Evolutionary conservation across 1,284 basidiomycete genomes (phyloP).

Genomic region (Puccinia hordei): DNA sequence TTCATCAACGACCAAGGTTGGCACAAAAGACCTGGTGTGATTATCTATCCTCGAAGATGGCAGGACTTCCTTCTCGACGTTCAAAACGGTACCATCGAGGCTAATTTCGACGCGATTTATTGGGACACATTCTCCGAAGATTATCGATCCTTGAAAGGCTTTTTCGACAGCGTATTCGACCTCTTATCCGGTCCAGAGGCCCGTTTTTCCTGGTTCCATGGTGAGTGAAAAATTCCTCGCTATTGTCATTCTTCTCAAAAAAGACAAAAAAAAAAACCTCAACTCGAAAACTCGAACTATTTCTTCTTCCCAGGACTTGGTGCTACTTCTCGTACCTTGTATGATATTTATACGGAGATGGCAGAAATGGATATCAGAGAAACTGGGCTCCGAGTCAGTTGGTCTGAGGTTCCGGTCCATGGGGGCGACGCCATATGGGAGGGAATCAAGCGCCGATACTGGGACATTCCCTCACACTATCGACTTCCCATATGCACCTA

Average conservation of each 20-base stretch:
- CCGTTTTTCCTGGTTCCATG: slow-evolving; percentile 50
- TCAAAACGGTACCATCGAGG: neutral
- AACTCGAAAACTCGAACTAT: no score
- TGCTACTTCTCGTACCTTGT: slow-evolving; percentile 41
- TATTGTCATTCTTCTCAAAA: neutral
- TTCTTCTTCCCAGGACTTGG: slow-evolving; percentile 33
- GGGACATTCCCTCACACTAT: slow-evolving; percentile 44
- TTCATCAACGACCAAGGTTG: slow-evolving; percentile 77
- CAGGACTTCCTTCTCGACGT: slow-evolving; percentile 65
- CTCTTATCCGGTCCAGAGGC: slow-evolving; percentile 25
- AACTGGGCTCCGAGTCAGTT: slow-evolving; percentile 24
- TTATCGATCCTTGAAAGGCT: slow-evolving; percentile 20
- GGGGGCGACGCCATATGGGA: slow-evolving; percentile 48
- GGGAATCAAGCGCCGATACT: slow-evolving; percentile 44
- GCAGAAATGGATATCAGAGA: slow-evolving; percentile 44
- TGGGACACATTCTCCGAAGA: slow-evolving; percentile 51
- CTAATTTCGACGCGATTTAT: slow-evolving; percentile 45
- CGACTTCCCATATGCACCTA: slow-evolving; percentile 39
- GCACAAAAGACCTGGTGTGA: slow-evolving; percentile 74
- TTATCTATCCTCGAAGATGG: slow-evolving; percentile 85
- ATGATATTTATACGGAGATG: slow-evolving; percentile 46
- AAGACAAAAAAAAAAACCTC: neutral
- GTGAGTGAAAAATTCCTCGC: neutral
- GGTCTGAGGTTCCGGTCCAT: slow-evolving; percentile 40
- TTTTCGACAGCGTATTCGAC: slow-evolving; percentile 38